Evolutionary conservation across 768 basidiomycete genomes (phyloP), one percentile per base, ranked within the genome.

Genomic region (Leccinum rimulosum): DNA sequence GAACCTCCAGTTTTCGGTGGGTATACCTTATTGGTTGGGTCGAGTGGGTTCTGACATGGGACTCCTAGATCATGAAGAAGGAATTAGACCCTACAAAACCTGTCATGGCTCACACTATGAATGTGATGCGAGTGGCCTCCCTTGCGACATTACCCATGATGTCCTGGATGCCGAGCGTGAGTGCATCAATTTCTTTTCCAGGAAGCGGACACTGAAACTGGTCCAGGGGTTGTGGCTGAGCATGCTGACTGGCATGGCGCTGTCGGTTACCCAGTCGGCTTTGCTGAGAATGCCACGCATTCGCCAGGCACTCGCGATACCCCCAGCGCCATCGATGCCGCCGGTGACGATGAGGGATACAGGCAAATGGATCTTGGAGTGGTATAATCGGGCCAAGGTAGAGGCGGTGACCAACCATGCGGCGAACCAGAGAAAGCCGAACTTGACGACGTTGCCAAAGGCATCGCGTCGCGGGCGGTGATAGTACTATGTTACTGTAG

Each of bases 1-100:
- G 57, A 88, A 93, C 61, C 35, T 80, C 8, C 89, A 93, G 63
- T 82, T 95, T 40, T 72, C 77, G 68, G 91, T 92, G 64, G 60
- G 88, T 72, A 3, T 54, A 4, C 35, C 6, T 48, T 45, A 11
- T 6, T 19, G 22, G 22, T 57, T 15, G 54, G 38, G 27, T 14
- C 40, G 10, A 12, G 19, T 22, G 28, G 40, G 12, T 17, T 51
- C 52, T 58, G 55, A 64, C 54, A 50, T 45, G 30, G 40, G 35
- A 64, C 35, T 27, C 43, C 10, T 57, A 79, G 79, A 52, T 80
- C 55, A 71, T 76, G 80, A 84, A 74, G 66, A 75, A 80, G 78
- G 80, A 84, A 66, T 71, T 84, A 74, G 75, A 87, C 78, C 72
- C 76, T 57, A 64, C 79, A 49, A 76, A 76, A 66, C 82, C 82